A percentile compares a stretch with the other conserved stretches of the same genome.
These are phyloP conservation scores for Rhodotorula mucilaginosa DNA, from an alignment of 1,284 basidiomycete genomes.

Conservation along the genomic window DNA sequence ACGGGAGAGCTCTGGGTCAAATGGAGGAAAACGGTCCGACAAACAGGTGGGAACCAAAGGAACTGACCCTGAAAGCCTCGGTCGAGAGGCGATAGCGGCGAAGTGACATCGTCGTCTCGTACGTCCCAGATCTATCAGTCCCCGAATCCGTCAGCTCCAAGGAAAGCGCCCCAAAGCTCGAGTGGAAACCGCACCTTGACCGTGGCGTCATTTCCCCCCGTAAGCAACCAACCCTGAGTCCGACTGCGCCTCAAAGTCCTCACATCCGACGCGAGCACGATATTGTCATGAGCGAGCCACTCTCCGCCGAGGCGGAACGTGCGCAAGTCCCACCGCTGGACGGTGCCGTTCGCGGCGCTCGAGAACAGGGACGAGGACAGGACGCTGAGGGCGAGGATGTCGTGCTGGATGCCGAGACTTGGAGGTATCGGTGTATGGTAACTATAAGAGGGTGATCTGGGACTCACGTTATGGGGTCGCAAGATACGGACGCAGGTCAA, in stretches of 20 bases:
- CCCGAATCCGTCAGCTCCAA: not conserved
- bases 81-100: not conserved
- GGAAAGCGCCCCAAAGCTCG: too few relatives aligned
- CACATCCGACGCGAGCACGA: conserved; percentile 57
- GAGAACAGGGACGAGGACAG: conserved; percentile 75
- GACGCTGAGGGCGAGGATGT: conserved; percentile 75
- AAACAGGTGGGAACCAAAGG: not conserved
- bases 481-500: conserved; percentile 79
- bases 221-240: conserved; percentile 57
- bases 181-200: conserved; percentile 61
- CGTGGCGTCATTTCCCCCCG: conserved; percentile 78
- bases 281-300: conserved; percentile 73
- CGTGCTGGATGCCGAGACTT: conserved; percentile 46
- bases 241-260: conserved; percentile 1
- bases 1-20: too few relatives aligned
- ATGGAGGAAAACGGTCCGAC: not conserved
- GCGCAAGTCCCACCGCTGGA: conserved; percentile 68
- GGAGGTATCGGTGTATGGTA: not conserved
- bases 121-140: conserved; percentile 25
- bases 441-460: not conserved
- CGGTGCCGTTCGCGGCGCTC: conserved; percentile 74
- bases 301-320: conserved; percentile 75
- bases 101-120: conserved; percentile 6
- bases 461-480: conserved; percentile 70
- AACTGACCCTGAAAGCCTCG: conserved; percentile 25